phyloP scores from a whole-genome alignment of 148 eudicot genomes.

The Diospyros lotus region DNA sequence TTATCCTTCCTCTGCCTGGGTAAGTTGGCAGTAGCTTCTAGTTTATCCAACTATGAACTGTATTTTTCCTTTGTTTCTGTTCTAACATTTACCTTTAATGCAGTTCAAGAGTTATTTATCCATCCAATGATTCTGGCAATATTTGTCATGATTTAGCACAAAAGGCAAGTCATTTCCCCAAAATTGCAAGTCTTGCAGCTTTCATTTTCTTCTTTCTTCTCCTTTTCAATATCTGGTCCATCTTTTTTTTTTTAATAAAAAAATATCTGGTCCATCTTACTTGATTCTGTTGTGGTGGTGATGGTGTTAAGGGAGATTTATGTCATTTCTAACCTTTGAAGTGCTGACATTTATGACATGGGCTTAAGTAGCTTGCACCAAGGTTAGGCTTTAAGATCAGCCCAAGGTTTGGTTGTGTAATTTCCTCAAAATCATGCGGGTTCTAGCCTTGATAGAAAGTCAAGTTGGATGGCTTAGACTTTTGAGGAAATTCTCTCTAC shows the following conservation, averaged over 20 bases:
- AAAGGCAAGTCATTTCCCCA: slow-evolving; percentile 43
- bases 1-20: slow-evolving; percentile 95
- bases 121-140: slow-evolving; percentile 62
- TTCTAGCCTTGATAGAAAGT: neutral
- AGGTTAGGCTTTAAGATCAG: slow-evolving; percentile 1
- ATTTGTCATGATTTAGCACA: slow-evolving; percentile 71
- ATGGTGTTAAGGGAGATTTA: slow-evolving; percentile 3
- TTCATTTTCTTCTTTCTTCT: neutral
- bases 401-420: neutral
- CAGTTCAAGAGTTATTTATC: slow-evolving; percentile 84
- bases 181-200: neutral
- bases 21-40: slow-evolving; percentile 20
- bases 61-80: slow-evolving; percentile 5
- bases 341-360: neutral
- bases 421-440: neutral
- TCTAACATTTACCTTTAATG: slow-evolving; percentile 11
- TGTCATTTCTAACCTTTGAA: neutral
- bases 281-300: neutral
- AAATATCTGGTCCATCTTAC: too few species aligned
- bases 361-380: neutral
- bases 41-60: slow-evolving; percentile 6
- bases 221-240: neutral
- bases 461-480: neutral
- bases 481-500: neutral
- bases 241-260: neutral